Percentiles rank a stretch among this genome's conserved stretches.
phyloP scores from a whole-genome alignment of 257 asterid species.

The Galeopsis tetrahit region DNA sequence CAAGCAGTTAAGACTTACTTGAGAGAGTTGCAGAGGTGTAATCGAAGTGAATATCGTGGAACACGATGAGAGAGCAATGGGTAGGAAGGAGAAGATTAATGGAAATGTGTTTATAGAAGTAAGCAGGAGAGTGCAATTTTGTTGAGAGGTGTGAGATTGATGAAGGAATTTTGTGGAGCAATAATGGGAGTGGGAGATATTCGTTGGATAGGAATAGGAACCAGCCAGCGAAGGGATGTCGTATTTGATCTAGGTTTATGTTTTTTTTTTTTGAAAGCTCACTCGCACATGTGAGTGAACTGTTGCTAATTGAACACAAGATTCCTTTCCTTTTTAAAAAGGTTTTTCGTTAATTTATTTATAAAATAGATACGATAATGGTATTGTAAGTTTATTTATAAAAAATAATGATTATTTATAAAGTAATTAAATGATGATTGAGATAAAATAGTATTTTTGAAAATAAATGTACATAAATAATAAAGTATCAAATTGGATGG shows the following conservation, averaged over 20 bases:
- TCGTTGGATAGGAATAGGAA: constrained; percentile 20
- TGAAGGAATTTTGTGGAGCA: not conserved
- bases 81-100: constrained; percentile 23
- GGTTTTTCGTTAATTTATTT: too few species aligned
- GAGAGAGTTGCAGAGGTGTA: constrained; percentile 36
- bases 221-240: constrained; percentile 21
- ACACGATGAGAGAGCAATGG: constrained; percentile 32
- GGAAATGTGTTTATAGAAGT: constrained; percentile 3
- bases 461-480: too few species aligned
- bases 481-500: too few species aligned
- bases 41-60: constrained; percentile 29
- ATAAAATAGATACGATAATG: too few species aligned
- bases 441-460: too few species aligned
- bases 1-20: constrained; percentile 21
- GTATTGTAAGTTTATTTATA: too few species aligned
- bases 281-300: not conserved
- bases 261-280: not conserved
- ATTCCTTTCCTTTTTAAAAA: too few species aligned
- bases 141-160: too few species aligned
- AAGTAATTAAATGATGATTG: too few species aligned
- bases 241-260: constrained; percentile 15
- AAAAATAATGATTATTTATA: too few species aligned
- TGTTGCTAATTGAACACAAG: too few species aligned
- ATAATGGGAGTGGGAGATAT: constrained; percentile 32
- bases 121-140: too few species aligned